Evolutionary conservation across 2,329 filamentous ascomycete species (phyloP).

Genomic region (Chaetomiaceae sp.): DNA sequence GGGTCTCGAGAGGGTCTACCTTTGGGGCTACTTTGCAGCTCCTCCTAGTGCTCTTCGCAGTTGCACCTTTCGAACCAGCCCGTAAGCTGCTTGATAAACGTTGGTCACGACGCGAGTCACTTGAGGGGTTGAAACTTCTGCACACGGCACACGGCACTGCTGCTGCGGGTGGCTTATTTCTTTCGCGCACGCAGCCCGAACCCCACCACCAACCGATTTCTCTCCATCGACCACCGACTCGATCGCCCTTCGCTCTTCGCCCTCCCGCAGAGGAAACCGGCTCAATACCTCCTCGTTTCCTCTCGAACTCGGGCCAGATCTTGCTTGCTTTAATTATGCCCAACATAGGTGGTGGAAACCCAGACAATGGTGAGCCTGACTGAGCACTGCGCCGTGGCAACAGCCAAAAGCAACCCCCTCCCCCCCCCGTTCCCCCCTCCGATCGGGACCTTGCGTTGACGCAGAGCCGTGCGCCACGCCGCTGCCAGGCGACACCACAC

Average conservation of each 20-base stretch:
- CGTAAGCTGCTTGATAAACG: too few species aligned
- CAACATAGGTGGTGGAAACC: slow-evolving; percentile 37
- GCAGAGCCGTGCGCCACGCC: neutral
- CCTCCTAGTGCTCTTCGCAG: too few species aligned
- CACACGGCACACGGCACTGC: too few species aligned
- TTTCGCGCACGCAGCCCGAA: slow-evolving; percentile 1
- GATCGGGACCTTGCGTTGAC: slow-evolving; percentile 15
- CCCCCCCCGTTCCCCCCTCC: too few species aligned
- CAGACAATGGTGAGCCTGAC: slow-evolving; percentile 39
- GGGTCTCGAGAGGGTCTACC: too few species aligned
- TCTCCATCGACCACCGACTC: slow-evolving; percentile 6
- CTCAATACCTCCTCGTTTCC: slow-evolving; percentile 6
- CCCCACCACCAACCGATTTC: slow-evolving; percentile 18
- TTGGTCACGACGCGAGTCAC: too few species aligned
- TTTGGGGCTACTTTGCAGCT: too few species aligned
- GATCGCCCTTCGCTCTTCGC: slow-evolving; percentile 8
- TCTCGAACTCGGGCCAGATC: slow-evolving; percentile 3
- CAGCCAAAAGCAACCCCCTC: too few species aligned
- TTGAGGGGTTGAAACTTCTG: too few species aligned
- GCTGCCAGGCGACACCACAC: slow-evolving; percentile 35
- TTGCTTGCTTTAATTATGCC: slow-evolving; percentile 36
- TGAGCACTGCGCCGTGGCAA: too few species aligned
- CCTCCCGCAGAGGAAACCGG: neutral
- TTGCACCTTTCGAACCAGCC: too few species aligned
- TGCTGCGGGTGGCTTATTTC: slow-evolving; percentile 4